Evolutionary conservation across 1,139 yeast species (phyloP).

Genomic region (Maudiozyma humilis): DNA sequence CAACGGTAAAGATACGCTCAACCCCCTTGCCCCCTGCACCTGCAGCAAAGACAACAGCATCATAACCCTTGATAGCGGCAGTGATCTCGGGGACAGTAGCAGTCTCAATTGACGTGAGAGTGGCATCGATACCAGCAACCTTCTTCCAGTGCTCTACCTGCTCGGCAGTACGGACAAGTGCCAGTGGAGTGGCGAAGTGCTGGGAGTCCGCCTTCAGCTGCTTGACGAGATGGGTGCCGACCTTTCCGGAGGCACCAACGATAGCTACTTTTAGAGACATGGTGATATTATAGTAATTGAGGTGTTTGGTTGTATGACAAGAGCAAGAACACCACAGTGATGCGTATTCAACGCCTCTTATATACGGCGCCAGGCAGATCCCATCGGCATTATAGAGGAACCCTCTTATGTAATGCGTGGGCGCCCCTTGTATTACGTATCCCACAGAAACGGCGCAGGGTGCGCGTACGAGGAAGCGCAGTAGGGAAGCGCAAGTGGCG

Average conservation of each 20-base stretch:
- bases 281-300: too few relatives aligned
- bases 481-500: too few relatives aligned
- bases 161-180: slow-evolving; percentile 42
- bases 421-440: background rate
- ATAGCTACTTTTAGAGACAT: slow-evolving; percentile 34
- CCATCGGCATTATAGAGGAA: background rate
- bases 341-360: too few relatives aligned
- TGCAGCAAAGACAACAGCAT: slow-evolving; percentile 54
- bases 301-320: too few relatives aligned
- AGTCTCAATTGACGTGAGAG: slow-evolving; percentile 35
- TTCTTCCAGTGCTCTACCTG: slow-evolving; percentile 37
- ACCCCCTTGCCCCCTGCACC: slow-evolving; percentile 51
- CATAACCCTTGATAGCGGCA: slow-evolving; percentile 34
- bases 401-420: background rate
- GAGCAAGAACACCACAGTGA: too few relatives aligned
- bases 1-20: slow-evolving; percentile 44
- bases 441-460: background rate
- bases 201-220: slow-evolving; percentile 20
- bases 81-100: slow-evolving; percentile 35
- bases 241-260: slow-evolving; percentile 57
- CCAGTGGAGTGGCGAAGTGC: slow-evolving; percentile 34
- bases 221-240: slow-evolving; percentile 40
- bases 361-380: background rate
- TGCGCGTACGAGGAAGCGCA: background rate
- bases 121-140: slow-evolving; percentile 35